phyloP scores from a whole-genome alignment of 805 yeast species.

The Ogataea salicorniae region DNA sequence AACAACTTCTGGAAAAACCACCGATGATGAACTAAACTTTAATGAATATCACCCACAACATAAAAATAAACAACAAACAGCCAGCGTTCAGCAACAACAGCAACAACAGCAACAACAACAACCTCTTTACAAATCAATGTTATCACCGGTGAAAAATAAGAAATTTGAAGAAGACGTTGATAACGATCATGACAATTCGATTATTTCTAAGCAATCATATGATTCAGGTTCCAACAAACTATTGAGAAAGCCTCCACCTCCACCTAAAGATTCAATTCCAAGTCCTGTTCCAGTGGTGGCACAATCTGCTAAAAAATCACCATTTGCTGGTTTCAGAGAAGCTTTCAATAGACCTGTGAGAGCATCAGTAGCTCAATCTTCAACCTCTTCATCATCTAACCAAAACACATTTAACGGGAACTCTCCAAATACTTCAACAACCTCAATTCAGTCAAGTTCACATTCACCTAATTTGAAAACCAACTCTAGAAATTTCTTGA shows the following conservation, averaged over 20 bases:
- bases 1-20: too few species aligned
- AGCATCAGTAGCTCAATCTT: background rate
- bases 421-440: background rate
- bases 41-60: background rate
- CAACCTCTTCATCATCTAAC: background rate
- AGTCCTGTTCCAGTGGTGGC: background rate
- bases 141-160: constrained; percentile 1
- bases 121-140: constrained; percentile 2
- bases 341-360: constrained; percentile 18
- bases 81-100: background rate
- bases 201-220: background rate
- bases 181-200: background rate
- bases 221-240: constrained; percentile 4
- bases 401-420: background rate
- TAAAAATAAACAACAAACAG: background rate
- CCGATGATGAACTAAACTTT: background rate
- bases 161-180: background rate
- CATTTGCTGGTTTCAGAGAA: constrained; percentile 18
- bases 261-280: background rate
- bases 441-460: constrained; percentile 14
- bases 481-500: constrained; percentile 15
- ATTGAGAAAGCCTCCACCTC: constrained; percentile 18
- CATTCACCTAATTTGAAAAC: too few species aligned
- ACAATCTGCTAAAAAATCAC: constrained; percentile 11
- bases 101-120: background rate